Conservation (phyloP, 2,329 filamentous ascomycete genomes). For the Hawksworthiomyces lignivorus region DNA sequence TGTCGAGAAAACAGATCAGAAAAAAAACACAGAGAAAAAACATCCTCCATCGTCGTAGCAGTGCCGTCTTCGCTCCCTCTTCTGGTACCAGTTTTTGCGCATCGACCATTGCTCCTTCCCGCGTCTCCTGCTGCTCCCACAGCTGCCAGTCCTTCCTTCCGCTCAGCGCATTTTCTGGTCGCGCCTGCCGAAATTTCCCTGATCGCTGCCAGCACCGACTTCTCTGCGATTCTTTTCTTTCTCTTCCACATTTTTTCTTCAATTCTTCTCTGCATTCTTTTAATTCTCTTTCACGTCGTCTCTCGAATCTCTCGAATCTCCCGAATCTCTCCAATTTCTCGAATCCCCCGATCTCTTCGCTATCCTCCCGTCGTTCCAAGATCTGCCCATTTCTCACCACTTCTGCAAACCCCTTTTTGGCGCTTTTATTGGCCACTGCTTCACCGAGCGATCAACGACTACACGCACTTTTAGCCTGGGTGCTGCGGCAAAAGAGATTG, state of each 20-base stretch:
- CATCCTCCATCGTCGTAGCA: too few species aligned
- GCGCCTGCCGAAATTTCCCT: slow-evolving; percentile 4
- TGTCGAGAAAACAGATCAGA: too few species aligned
- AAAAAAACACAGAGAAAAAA: too few species aligned
- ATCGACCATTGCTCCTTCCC: too few species aligned
- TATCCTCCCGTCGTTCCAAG: background rate
- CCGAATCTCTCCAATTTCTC: too few species aligned
- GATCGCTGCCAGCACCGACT: slow-evolving; percentile 1
- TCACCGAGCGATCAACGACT: slow-evolving; percentile 5
- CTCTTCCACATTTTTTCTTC: background rate
- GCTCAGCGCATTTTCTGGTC: background rate
- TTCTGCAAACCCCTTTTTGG: background rate
- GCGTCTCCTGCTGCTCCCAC: too few species aligned
- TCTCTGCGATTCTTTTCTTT: background rate
- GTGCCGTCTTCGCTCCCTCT: too few species aligned
- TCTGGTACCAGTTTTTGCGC: too few species aligned
- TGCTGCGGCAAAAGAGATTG: slow-evolving; percentile 12
- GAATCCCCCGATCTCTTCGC: too few species aligned
- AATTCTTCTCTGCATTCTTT: too few species aligned
- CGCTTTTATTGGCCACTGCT: slow-evolving; percentile 11
- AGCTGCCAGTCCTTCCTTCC: background rate
- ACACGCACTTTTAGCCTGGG: slow-evolving; percentile 5
- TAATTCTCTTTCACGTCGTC: too few species aligned
- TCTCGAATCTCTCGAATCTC: too few species aligned
- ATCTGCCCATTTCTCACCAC: background rate